Percentiles rank a stretch among this genome's conserved stretches.
These are phyloP conservation scores for Aureobasidium musti DNA, from an alignment of 2,329 filamentous ascomycete species.

Conservation along the genomic window DNA sequence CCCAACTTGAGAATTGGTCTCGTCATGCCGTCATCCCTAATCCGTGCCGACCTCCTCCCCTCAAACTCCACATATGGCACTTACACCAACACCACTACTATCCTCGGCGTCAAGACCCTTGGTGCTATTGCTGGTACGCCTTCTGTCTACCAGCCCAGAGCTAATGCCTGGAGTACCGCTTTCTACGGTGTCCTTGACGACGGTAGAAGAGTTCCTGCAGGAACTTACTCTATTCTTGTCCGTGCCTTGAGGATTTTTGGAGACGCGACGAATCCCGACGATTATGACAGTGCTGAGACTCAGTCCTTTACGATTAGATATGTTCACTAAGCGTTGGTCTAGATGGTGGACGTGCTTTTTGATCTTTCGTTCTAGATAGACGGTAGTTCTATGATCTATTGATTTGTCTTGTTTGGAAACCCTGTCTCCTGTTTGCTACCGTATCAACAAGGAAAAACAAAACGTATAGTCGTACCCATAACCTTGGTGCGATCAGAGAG, in stretches of 20 bases:
- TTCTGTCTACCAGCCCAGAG: slow-evolving; percentile 33
- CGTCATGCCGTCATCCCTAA: slow-evolving; percentile 29
- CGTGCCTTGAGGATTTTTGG: slow-evolving; percentile 40
- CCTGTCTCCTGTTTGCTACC: too few relatives aligned
- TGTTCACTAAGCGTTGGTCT: background rate
- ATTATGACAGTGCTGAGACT: slow-evolving; percentile 37
- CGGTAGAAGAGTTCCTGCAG: slow-evolving; percentile 36
- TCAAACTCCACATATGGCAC: background rate
- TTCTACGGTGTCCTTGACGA: slow-evolving; percentile 38
- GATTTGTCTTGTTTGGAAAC: too few relatives aligned
- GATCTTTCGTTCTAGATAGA: background rate
- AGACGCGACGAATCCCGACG: slow-evolving; percentile 33
- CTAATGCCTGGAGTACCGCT: slow-evolving; percentile 28
- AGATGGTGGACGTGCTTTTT: background rate
- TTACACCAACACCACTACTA: slow-evolving; percentile 26
- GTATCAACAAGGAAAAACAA: too few relatives aligned
- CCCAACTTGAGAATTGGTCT: slow-evolving; percentile 34
- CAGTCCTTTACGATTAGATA: slow-evolving; percentile 35
- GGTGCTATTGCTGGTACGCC: slow-evolving; percentile 33
- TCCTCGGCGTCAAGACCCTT: slow-evolving; percentile 28
- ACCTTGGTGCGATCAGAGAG: too few relatives aligned
- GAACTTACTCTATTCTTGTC: slow-evolving; percentile 37
- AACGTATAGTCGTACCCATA: too few relatives aligned
- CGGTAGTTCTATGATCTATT: background rate
- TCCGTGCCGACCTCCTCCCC: slow-evolving; percentile 31